Conservation (phyloP, 768 basidiomycete species). For the Lentinula lateritia region DNA sequence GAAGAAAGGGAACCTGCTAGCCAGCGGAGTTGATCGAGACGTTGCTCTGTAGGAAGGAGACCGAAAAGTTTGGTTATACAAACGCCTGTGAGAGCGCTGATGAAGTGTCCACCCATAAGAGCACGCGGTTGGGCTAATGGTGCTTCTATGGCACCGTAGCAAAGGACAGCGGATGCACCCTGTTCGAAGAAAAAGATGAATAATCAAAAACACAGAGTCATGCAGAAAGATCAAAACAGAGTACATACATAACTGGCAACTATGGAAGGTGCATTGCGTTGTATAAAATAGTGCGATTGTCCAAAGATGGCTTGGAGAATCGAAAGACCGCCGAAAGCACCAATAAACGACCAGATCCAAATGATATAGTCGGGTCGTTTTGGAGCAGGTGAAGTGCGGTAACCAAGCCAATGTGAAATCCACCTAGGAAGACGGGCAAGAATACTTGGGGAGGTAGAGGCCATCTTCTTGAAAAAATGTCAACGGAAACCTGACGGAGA, state of each 20-base stretch:
- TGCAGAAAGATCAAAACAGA: too few species aligned
- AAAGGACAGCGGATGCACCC: conserved; percentile 52
- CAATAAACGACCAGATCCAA: conserved; percentile 50
- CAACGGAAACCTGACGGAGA: background rate
- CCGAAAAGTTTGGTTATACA: conserved; percentile 48
- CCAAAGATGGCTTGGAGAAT: conserved; percentile 45
- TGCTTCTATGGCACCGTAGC: conserved; percentile 47
- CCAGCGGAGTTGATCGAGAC: conserved; percentile 42
- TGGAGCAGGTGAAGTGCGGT: background rate
- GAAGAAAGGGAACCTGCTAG: conserved; percentile 42
- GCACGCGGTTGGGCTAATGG: conserved; percentile 50
- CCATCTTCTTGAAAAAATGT: background rate
- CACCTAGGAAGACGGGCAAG: background rate
- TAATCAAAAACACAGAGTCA: background rate
- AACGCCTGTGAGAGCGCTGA: conserved; percentile 42
- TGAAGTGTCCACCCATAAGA: conserved; percentile 46
- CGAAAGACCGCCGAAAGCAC: conserved; percentile 44
- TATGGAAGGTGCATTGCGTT: conserved; percentile 38
- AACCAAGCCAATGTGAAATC: background rate
- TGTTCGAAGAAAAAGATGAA: conserved; percentile 14
- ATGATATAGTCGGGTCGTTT: conserved; percentile 22
- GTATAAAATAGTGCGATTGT: conserved; percentile 41
- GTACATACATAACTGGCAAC: conserved; percentile 41
- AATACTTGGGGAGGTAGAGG: background rate
- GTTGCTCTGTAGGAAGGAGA: conserved; percentile 35